Evolutionary conservation across 2,329 filamentous ascomycete genomes (phyloP).

Genomic region (Aureobasidium uvarum): DNA sequence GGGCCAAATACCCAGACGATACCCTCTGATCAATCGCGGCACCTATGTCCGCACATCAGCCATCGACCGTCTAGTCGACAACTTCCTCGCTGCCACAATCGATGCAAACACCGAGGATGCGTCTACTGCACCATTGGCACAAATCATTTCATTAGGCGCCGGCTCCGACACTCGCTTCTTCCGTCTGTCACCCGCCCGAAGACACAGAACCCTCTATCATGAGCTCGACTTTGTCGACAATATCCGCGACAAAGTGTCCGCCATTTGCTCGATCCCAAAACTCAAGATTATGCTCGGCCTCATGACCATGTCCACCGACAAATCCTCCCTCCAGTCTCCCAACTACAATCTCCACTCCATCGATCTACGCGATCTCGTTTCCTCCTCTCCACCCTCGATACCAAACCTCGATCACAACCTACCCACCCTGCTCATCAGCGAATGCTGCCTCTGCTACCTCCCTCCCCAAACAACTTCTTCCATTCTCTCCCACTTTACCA

Average conservation of each 20-base stretch:
- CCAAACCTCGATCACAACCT: constrained; percentile 54
- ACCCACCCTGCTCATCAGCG: constrained; percentile 84
- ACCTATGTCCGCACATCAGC: constrained; percentile 89
- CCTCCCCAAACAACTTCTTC: constrained; percentile 60
- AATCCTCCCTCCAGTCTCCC: constrained; percentile 48
- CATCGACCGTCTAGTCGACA: constrained; percentile 72
- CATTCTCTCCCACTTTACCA: constrained; percentile 53
- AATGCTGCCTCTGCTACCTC: constrained; percentile 94
- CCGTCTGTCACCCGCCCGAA: constrained; percentile 59
- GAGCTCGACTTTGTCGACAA: constrained; percentile 86
- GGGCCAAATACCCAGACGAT: constrained; percentile 58
- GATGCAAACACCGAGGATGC: background rate
- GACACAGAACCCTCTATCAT: constrained; percentile 67
- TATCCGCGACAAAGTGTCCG: constrained; percentile 61
- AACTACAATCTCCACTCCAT: constrained; percentile 57
- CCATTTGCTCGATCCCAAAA: constrained; percentile 38
- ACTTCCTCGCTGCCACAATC: constrained; percentile 60
- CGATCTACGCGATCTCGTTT: constrained; percentile 64
- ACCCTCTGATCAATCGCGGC: constrained; percentile 93
- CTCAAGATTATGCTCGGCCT: constrained; percentile 20
- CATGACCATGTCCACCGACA: constrained; percentile 38
- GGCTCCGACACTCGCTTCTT: constrained; percentile 91
- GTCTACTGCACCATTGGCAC: constrained; percentile 48
- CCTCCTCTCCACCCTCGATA: constrained; percentile 35
- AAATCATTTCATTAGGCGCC: constrained; percentile 89